Base-by-base conservation (phyloP, 2,329 filamentous ascomycete species). In the Macroventuria anomochaeta region DNA sequence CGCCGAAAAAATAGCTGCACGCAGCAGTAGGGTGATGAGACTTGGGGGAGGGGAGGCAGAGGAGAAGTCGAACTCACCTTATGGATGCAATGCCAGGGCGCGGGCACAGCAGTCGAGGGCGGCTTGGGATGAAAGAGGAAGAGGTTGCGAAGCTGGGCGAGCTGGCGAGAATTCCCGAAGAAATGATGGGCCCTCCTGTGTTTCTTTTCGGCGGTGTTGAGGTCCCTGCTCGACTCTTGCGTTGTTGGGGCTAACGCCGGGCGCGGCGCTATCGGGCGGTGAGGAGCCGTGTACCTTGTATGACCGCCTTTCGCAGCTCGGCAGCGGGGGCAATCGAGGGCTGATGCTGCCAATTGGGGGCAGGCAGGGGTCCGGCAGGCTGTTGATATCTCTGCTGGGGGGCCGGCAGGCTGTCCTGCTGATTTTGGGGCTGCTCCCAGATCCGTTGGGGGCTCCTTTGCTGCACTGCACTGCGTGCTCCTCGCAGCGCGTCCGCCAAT, bases 131-230 rank as follows among this genome's bases (percentile, higher is more conserved):
- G 66, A 55, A 62, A 61, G 52, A 53, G 64, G 62, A 60, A 59
- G 61, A 61, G 59, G 63, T 65, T 65, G 62, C 58, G 62, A 65
- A 54, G 54, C 43, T 53, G 58, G 57, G 57, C 57, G 55, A 55
- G 40, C 39, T 48, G 51, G 51, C 51, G 51, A 53, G 44, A 47
- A 46, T 48, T 53, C 61, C 63, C 68, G 67, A 67, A 69, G 63
- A 63, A 64, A 67, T 67, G 68, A 51, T 51, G 66, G 59, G 51
- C 54, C 46, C 46, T 55, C 17, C 20, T 23, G 38, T 48, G 51
- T 31, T 47, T 53, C 51, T 38, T 53, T 48, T 43, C 43, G 63
- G 63, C 62, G 65, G 64, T 69, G 70, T 71, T 72, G 67, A 70
- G 64, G 61, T 60, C 61, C 67, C 61, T 67, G 68, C 68, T 59